phyloP scores from a whole-genome alignment of 768 basidiomycete species.

The Lentinula boryana region DNA sequence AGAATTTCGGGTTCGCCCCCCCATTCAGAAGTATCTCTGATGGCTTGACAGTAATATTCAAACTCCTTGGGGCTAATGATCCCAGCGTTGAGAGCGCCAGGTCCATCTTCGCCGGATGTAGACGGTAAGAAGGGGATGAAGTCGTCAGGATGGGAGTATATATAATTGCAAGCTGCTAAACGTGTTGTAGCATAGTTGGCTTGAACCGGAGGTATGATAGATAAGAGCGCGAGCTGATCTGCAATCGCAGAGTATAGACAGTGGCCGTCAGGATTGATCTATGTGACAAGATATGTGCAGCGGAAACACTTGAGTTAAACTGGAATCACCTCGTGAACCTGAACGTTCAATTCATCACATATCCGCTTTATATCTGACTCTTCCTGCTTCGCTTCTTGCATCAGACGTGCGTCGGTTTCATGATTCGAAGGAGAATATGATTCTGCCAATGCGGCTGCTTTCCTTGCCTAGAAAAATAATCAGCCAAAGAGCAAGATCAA shows the following conservation, averaged over 20 bases:
- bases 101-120: constrained; percentile 60
- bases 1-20: constrained; percentile 97
- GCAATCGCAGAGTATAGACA: constrained; percentile 94
- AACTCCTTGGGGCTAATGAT: constrained; percentile 67
- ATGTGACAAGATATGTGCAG: neutral
- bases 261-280: constrained; percentile 95
- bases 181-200: constrained; percentile 62
- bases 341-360: constrained; percentile 60
- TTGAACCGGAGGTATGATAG: constrained; percentile 49
- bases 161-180: constrained; percentile 70
- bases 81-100: constrained; percentile 57
- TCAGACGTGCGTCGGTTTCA: constrained; percentile 51
- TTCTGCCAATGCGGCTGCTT: constrained; percentile 59
- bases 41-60: constrained; percentile 65
- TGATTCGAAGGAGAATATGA: constrained; percentile 46
- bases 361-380: constrained; percentile 55
- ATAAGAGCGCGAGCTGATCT: constrained; percentile 80
- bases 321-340: constrained; percentile 54
- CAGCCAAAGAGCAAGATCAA: neutral
- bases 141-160: constrained; percentile 76
- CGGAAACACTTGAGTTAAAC: neutral
- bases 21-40: constrained; percentile 87
- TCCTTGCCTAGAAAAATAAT: constrained; percentile 50
- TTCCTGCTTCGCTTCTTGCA: constrained; percentile 65
- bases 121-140: constrained; percentile 92